Conservation (phyloP, 108 stramenopile species). For the Mayamaea pseudoterrestris region DNA sequence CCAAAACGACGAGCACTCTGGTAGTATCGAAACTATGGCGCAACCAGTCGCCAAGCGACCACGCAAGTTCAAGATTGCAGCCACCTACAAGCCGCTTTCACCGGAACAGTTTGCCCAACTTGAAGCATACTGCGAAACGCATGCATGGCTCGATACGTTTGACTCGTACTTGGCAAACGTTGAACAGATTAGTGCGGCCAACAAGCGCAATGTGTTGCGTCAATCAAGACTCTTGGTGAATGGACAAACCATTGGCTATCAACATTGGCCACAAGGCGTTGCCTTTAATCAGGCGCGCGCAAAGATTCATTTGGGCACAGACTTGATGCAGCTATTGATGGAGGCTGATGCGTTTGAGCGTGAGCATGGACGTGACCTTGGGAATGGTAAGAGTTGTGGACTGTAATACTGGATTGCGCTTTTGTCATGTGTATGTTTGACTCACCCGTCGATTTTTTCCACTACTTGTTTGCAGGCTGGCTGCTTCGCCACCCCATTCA, state of each 20-base stretch:
- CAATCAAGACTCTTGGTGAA: slow-evolving; percentile 4
- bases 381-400: slow-evolving; percentile 15
- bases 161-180: not conserved
- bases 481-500: slow-evolving; percentile 17
- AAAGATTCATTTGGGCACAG: not conserved
- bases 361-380: slow-evolving; percentile 13
- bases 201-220: slow-evolving; percentile 3
- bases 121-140: too few relatives aligned
- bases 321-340: slow-evolving; percentile 11
- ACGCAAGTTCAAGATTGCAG: too few relatives aligned
- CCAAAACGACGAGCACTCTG: too few relatives aligned
- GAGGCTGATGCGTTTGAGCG: slow-evolving; percentile 11
- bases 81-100: too few relatives aligned
- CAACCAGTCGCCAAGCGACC: too few relatives aligned
- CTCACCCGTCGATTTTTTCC: not conserved
- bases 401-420: not conserved
- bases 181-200: not conserved
- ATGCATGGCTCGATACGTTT: slow-evolving; percentile 3
- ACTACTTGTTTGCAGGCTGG: slow-evolving; percentile 8
- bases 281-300: not conserved
- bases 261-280: slow-evolving; percentile 3
- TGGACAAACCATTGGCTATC: slow-evolving; percentile 5
- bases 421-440: not conserved
- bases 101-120: too few relatives aligned
- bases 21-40: too few relatives aligned